Evolutionary conservation across 805 yeast species (phyloP).

Genomic region (Candida pseudofarinosa): DNA sequence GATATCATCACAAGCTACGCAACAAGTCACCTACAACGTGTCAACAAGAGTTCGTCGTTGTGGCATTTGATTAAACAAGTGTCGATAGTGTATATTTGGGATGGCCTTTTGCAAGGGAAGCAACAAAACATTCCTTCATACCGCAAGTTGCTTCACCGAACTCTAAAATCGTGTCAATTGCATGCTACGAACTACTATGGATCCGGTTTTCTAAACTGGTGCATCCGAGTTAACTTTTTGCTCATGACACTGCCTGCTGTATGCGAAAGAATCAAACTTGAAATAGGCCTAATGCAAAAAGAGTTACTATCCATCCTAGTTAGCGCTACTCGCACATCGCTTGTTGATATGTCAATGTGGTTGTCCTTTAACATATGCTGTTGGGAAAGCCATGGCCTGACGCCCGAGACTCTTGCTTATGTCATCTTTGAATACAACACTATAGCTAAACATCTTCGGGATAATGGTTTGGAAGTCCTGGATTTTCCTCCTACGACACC

Average conservation of each 20-base stretch:
- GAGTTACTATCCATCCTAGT: neutral
- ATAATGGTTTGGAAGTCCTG: neutral
- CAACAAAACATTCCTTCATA: neutral
- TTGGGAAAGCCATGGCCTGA: neutral
- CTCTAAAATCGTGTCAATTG: conserved; percentile 24
- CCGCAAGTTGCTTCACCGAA: conserved; percentile 10
- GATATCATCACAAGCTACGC: conserved; percentile 30
- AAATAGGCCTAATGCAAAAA: neutral
- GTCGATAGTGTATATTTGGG: conserved; percentile 13
- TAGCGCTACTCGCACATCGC: neutral
- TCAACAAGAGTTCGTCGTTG: conserved; percentile 38
- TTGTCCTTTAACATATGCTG: conserved; percentile 8
- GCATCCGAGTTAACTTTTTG: conserved; percentile 11
- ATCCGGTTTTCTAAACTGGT: conserved; percentile 29
- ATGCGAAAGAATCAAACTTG: neutral
- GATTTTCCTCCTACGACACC: neutral
- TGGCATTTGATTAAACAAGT: conserved; percentile 32
- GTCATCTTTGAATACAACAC: conserved; percentile 7
- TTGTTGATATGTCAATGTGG: conserved; percentile 25
- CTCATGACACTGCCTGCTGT: neutral
- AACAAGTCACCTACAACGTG: conserved; percentile 23
- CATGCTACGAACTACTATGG: conserved; percentile 42
- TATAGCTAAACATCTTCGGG: conserved; percentile 1
- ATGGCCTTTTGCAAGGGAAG: neutral
- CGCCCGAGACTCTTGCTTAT: neutral